Conservation (phyloP, 768 basidiomycete species). For the Cystofilobasidium capitatum region DNA sequence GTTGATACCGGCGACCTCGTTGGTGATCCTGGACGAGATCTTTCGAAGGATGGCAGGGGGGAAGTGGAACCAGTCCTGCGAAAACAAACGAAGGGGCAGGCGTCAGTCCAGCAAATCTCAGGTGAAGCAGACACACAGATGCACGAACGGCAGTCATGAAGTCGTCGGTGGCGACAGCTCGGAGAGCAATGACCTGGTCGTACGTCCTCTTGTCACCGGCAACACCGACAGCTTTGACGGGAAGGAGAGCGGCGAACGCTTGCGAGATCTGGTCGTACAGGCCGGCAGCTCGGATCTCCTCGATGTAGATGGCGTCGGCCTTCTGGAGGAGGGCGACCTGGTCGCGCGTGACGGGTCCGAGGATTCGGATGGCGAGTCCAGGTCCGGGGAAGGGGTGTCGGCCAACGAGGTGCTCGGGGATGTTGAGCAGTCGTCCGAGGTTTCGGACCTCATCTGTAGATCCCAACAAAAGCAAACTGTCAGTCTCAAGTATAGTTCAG, state of each 20-base stretch:
- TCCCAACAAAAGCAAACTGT: neutral
- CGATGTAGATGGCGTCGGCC: conserved; percentile 92
- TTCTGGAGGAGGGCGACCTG: conserved; percentile 77
- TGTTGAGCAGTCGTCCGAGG: conserved; percentile 78
- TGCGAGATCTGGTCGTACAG: conserved; percentile 89
- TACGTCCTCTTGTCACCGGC: conserved; percentile 96
- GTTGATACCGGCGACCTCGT: conserved; percentile 94
- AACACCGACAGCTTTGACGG: conserved; percentile 93
- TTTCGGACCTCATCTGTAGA: conserved; percentile 92
- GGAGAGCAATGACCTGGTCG: conserved; percentile 89
- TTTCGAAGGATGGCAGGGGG: conserved; percentile 76
- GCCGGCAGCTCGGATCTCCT: conserved; percentile 87
- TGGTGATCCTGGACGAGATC: conserved; percentile 93
- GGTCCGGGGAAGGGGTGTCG: conserved; percentile 99
- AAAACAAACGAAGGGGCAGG: neutral
- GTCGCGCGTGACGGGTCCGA: conserved; percentile 85
- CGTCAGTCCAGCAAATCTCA: neutral
- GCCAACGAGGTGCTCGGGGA: conserved; percentile 84
- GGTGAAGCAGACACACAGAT: neutral
- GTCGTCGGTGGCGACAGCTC: conserved; percentile 95
- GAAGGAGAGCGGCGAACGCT: conserved; percentile 91
- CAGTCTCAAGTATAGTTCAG: neutral
- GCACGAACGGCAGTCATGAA: conserved; percentile 83
- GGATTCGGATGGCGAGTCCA: conserved; percentile 92
- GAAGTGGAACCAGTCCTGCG: conserved; percentile 60